These are phyloP conservation scores for Starmerella floricola DNA, from an alignment of 805 yeast species.

Conservation along the genomic window DNA sequence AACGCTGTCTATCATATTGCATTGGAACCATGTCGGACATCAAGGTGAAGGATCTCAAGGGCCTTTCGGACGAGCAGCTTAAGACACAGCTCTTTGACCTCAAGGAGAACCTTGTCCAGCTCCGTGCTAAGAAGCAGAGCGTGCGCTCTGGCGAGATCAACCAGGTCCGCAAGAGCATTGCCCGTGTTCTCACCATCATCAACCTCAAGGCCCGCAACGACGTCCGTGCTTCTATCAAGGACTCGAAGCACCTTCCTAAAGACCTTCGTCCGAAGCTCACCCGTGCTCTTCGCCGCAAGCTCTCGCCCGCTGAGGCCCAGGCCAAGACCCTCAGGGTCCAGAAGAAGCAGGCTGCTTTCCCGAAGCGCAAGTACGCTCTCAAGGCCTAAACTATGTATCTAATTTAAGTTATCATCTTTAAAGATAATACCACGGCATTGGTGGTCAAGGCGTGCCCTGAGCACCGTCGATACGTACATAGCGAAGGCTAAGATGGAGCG, in stretches of 20 bases:
- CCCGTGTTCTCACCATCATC: conserved; percentile 93
- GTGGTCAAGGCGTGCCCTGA: no score
- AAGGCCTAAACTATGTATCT: conserved; percentile 55
- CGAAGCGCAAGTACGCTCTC: conserved; percentile 96
- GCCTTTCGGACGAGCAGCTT: conserved; percentile 94
- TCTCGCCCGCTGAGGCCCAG: conserved; percentile 76
- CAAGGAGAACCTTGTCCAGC: conserved; percentile 90
- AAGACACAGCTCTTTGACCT: conserved; percentile 87
- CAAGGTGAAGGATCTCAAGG: conserved; percentile 92
- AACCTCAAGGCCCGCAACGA: conserved; percentile 92
- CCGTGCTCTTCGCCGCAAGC: conserved; percentile 97
- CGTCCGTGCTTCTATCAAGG: conserved; percentile 88
- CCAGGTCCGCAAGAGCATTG: conserved; percentile 96
- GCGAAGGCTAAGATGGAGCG: no score
- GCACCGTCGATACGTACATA: no score
- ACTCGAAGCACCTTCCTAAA: conserved; percentile 81
- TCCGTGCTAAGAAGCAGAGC: conserved; percentile 75
- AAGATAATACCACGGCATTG: no score
- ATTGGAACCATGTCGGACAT: conserved; percentile 28
- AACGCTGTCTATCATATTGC: neutral
- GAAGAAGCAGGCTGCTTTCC: conserved; percentile 91
- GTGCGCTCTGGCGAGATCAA: conserved; percentile 75
- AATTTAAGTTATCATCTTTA: conserved; percentile 7
- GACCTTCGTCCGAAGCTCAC: conserved; percentile 99
- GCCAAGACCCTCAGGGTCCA: conserved; percentile 75